A percentile compares a stretch with the other conserved stretches of the same genome.
phyloP scores from a whole-genome alignment of 2,329 filamentous ascomycete genomes.

The Nannizziopsis arthrosporioides region DNA sequence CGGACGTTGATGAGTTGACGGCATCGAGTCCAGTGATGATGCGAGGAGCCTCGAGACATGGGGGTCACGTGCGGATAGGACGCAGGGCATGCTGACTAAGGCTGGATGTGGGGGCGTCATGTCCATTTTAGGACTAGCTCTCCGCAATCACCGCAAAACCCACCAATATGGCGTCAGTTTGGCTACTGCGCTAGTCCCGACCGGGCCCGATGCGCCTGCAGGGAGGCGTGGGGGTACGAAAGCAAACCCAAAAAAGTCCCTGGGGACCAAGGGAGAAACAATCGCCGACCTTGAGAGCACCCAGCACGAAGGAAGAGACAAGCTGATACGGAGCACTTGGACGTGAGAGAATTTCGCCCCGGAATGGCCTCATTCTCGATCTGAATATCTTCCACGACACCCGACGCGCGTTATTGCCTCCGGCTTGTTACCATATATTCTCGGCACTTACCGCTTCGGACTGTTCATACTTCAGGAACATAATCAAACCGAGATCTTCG shows the following conservation, averaged over 20 bases:
- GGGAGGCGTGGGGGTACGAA: neutral
- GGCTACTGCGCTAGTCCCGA: neutral
- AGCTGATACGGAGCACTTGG: neutral
- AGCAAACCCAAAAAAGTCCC: neutral
- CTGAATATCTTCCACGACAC: neutral
- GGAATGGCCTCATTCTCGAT: slow-evolving; percentile 6
- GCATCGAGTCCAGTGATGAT: too few species aligned
- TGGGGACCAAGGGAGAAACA: too few species aligned
- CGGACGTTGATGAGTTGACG: too few species aligned
- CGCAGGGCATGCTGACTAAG: neutral
- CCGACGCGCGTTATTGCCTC: neutral
- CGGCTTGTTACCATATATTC: neutral
- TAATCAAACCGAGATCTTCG: neutral
- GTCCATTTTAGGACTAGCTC: slow-evolving; percentile 4
- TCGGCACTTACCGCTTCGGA: neutral
- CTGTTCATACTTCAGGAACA: neutral
- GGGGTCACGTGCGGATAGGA: slow-evolving; percentile 3
- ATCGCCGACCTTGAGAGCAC: too few species aligned
- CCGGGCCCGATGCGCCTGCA: neutral
- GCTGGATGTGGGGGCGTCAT: neutral
- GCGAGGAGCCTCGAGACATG: too few species aligned
- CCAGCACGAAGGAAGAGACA: too few species aligned
- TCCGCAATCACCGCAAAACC: slow-evolving; percentile 5
- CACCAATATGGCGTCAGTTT: slow-evolving; percentile 10
- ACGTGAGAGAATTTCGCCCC: slow-evolving; percentile 1